Conservation (phyloP, 768 basidiomycete species). For the Rhizopogon roseolus region DNA sequence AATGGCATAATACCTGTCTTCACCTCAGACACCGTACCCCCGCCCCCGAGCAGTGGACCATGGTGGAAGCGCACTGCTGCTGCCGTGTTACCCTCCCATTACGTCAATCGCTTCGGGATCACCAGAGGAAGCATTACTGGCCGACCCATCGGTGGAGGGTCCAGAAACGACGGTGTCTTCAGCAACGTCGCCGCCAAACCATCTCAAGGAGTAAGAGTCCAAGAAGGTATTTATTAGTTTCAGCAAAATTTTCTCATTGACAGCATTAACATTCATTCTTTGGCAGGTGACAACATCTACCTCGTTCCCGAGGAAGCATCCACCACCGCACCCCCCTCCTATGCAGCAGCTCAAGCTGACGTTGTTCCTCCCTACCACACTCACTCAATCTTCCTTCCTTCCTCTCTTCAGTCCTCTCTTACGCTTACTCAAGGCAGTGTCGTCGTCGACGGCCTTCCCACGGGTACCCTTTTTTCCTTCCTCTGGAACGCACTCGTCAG, state of each 20-base stretch:
- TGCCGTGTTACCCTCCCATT: constrained; percentile 50
- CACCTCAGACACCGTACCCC: constrained; percentile 22
- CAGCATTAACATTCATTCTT: constrained; percentile 1
- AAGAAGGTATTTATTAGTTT: constrained; percentile 44
- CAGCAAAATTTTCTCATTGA: constrained; percentile 7
- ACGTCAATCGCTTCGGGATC: constrained; percentile 43
- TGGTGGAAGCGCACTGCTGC: constrained; percentile 57
- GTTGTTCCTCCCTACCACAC: constrained; percentile 99
- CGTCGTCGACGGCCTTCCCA: constrained; percentile 85
- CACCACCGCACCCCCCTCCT: constrained; percentile 86
- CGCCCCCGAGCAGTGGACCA: constrained; percentile 33
- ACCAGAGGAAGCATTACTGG: constrained; percentile 31
- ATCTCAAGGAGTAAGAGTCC: constrained; percentile 49
- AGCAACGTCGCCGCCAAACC: constrained; percentile 93
- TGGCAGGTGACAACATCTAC: constrained; percentile 62
- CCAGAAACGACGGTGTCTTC: constrained; percentile 87
- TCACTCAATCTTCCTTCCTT: constrained; percentile 89
- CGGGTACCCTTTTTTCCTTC: constrained; percentile 79
- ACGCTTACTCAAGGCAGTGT: constrained; percentile 54
- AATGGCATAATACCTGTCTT: constrained; percentile 63
- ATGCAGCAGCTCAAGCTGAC: constrained; percentile 88
- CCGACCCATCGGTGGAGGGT: constrained; percentile 54
- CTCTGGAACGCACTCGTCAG: constrained; percentile 92
- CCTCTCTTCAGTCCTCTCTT: constrained; percentile 42
- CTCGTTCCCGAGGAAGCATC: constrained; percentile 80